Evolutionary conservation across 371 early-diverging fungal genomes (phyloP).

Genomic region (Chytridiales sp.): DNA sequence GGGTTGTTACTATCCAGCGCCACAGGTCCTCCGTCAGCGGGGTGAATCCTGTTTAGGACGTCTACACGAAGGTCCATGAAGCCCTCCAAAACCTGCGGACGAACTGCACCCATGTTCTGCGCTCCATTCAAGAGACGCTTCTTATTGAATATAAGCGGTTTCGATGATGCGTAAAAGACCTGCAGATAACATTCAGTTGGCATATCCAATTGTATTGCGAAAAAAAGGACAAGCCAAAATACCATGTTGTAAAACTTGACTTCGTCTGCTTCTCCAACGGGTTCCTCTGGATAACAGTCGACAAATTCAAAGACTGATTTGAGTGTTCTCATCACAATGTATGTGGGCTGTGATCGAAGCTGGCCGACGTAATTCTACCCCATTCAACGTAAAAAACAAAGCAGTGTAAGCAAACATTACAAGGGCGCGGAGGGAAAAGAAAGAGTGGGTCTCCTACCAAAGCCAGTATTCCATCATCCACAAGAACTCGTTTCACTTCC

Average conservation of each 20-base stretch:
- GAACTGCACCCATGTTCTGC: conserved; percentile 22
- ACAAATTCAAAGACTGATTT: conserved; percentile 12
- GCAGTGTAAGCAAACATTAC: background rate
- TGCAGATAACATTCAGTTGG: conserved; percentile 28
- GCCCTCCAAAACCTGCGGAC: conserved; percentile 17
- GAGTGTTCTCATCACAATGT: conserved; percentile 23
- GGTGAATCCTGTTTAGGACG: conserved; percentile 14
- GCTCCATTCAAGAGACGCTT: conserved; percentile 28
- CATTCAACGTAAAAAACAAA: background rate
- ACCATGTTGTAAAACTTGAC: conserved; percentile 44
- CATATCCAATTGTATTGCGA: background rate
- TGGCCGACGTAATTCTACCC: conserved; percentile 41
- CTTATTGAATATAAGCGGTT: conserved; percentile 43
- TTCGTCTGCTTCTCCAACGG: conserved; percentile 17
- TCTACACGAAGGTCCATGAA: conserved; percentile 38
- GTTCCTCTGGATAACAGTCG: conserved; percentile 53
- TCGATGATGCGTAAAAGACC: conserved; percentile 68
- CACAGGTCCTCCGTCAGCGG: conserved; percentile 13
- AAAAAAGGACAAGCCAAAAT: conserved; percentile 3
- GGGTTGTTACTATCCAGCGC: conserved; percentile 49
- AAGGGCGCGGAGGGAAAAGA: background rate
- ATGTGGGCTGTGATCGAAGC: conserved; percentile 20
- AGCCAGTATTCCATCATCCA: conserved; percentile 72
- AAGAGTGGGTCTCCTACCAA: conserved; percentile 59
- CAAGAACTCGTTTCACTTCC: conserved; percentile 60